Evolutionary conservation across 2,329 filamentous ascomycete genomes (phyloP), one percentile per base, ranked within the genome.

Genomic region (Exophiala bonariae): DNA sequence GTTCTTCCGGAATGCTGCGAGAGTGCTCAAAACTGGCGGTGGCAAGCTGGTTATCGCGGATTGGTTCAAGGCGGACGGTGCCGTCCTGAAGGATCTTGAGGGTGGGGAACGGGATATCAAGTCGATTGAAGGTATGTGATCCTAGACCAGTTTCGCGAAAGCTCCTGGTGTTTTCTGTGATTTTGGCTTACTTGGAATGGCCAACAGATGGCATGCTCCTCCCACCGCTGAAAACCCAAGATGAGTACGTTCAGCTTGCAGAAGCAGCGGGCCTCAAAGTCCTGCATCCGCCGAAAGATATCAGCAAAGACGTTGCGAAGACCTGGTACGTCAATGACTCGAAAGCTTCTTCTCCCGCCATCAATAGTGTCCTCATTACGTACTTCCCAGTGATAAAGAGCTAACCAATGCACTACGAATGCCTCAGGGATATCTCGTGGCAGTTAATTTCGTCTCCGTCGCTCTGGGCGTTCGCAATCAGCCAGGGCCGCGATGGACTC

Each of bases 371-470:
- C 14, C n/a, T n/a, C n/a, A n/a, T n/a, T n/a, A n/a, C n/a, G n/a
- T n/a, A n/a, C n/a, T n/a, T n/a, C n/a, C n/a, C n/a, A n/a, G n/a
- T n/a, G n/a, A n/a, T n/a, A n/a, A n/a, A n/a, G n/a, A n/a, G n/a
- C n/a, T n/a, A n/a, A n/a, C n/a, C n/a, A n/a, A n/a, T n/a, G n/a
- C n/a, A n/a, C n/a, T n/a, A n/a, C n/a, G n/a, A n/a, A n/a, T n/a
- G n/a, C n/a, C n/a, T n/a, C 20, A 82, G 79, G 79, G 80, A 83
- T 54, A 80, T 83, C n/a, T 80, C 78, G 13, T 82, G 79, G 79
- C 70, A 72, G 6, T 66, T 83, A 8, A 72, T 83, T 13, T 78
- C 81, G 50, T 81, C 77, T 19, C 79, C 80, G 1, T 74, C 78
- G 2, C 70, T 83, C 6, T 82, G 80, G 80, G 76, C 79, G 0